Evolutionary conservation across 108 stramenopile genomes (phyloP).

Genomic region (Pelagomonas calceolata): DNA sequence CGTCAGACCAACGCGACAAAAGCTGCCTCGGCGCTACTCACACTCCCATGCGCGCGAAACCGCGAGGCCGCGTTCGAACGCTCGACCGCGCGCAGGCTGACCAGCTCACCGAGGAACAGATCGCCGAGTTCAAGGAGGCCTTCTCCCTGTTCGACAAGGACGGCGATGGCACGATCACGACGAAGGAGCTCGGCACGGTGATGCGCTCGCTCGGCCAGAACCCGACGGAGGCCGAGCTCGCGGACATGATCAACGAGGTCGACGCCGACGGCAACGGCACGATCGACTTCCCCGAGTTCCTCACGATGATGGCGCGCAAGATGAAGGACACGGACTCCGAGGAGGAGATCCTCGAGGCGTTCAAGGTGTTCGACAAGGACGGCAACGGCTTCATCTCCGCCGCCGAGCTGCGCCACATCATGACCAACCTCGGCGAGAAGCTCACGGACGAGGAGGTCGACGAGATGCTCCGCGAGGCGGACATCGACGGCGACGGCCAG

Average conservation of each 20-base stretch:
- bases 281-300: constrained; percentile 99
- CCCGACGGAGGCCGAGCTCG: constrained; percentile 99
- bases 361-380: constrained; percentile 98
- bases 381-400: constrained; percentile 99
- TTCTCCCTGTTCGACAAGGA: constrained; percentile 64
- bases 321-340: constrained; percentile 99
- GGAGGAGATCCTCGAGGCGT: constrained; percentile 98
- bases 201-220: constrained; percentile 99
- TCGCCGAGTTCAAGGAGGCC: constrained; percentile 64
- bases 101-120: constrained; percentile 15
- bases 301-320: constrained; percentile 99
- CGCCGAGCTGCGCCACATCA: constrained; percentile 99
- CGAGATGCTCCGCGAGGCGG: constrained; percentile 99
- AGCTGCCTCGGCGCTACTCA: too few relatives aligned
- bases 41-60: too few relatives aligned
- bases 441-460: constrained; percentile 99
- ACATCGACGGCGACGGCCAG: constrained; percentile 99
- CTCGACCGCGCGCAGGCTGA: too few relatives aligned
- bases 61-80: too few relatives aligned
- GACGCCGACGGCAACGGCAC: constrained; percentile 99
- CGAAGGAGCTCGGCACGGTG: constrained; percentile 99
- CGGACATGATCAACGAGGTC: constrained; percentile 99
- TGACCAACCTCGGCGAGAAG: constrained; percentile 99
- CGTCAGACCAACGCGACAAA: too few relatives aligned
- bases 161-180: constrained; percentile 95